A percentile compares a stretch with the other conserved stretches of the same genome.
Conservation (phyloP, 139 green algal species). For the Volvox africanus region DNA sequence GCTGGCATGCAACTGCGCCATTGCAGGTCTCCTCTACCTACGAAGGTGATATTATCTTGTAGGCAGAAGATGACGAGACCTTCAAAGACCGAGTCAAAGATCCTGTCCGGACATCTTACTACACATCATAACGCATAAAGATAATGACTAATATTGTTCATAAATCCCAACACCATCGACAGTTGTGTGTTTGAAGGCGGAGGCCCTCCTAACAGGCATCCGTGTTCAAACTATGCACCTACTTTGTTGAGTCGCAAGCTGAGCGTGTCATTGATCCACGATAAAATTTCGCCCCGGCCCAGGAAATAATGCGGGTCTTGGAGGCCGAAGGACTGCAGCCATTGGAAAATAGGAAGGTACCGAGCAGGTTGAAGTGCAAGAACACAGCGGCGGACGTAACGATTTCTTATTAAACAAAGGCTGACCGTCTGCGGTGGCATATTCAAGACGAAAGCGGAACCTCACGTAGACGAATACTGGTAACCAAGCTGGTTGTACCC, state of each 20-base stretch:
- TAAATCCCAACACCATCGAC: too few species aligned
- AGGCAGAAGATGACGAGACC: background rate
- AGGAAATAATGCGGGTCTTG: slow-evolving; percentile 80
- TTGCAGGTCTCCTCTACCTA: slow-evolving; percentile 73
- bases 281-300: slow-evolving; percentile 84
- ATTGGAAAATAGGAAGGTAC: background rate
- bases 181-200: too few species aligned
- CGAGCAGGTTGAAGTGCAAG: background rate
- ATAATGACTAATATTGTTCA: too few species aligned
- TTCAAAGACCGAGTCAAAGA: slow-evolving; percentile 11
- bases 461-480: background rate
- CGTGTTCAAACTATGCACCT: background rate
- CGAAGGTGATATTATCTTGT: background rate
- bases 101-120: background rate
- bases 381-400: background rate
- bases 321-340: slow-evolving; percentile 32
- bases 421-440: slow-evolving; percentile 39
- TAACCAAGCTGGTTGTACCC: background rate
- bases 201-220: background rate
- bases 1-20: slow-evolving; percentile 90
- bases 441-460: background rate
- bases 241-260: slow-evolving; percentile 85
- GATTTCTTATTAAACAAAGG: background rate
- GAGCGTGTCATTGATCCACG: slow-evolving; percentile 93
- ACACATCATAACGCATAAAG: too few species aligned